Percentiles rank a stretch among this genome's conserved stretches.
Conservation (phyloP, 257 asterid species). For the Gentiana straminea region DNA sequence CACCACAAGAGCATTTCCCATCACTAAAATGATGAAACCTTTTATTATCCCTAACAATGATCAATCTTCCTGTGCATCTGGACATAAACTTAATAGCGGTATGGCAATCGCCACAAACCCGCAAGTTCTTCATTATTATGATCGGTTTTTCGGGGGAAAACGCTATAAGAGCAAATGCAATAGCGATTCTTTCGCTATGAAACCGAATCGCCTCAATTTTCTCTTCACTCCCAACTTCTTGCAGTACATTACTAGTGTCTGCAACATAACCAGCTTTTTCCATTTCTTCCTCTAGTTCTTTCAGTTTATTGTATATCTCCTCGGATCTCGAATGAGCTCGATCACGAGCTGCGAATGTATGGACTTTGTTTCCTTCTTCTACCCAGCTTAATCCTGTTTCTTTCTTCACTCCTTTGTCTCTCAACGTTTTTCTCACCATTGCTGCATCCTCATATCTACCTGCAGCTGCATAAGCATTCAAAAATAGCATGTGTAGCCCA, state of each 20-base stretch:
- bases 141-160: slow-evolving; percentile 56
- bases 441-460: slow-evolving; percentile 89
- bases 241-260: slow-evolving; percentile 47
- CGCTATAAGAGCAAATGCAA: slow-evolving; percentile 65
- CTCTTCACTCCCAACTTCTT: slow-evolving; percentile 60
- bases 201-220: slow-evolving; percentile 43
- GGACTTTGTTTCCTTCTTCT: slow-evolving; percentile 67
- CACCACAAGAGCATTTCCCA: slow-evolving; percentile 83
- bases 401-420: slow-evolving; percentile 65
- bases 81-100: slow-evolving; percentile 65
- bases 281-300: slow-evolving; percentile 49
- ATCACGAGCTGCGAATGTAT: slow-evolving; percentile 74
- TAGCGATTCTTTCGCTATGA: slow-evolving; percentile 89
- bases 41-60: slow-evolving; percentile 70
- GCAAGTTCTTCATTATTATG: slow-evolving; percentile 75
- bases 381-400: slow-evolving; percentile 94
- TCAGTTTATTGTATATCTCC: slow-evolving; percentile 55
- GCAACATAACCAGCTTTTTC: slow-evolving; percentile 59
- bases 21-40: slow-evolving; percentile 66
- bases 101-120: slow-evolving; percentile 83
- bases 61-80: slow-evolving; percentile 46
- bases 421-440: slow-evolving; percentile 60
- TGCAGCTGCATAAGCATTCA: slow-evolving; percentile 72
- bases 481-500: slow-evolving; percentile 54
- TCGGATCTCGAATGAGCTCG: slow-evolving; percentile 32